Evolutionary conservation across 116 monocot species (phyloP), one percentile per base, ranked within the genome.

Genomic region (Cymodocea nodosa): DNA sequence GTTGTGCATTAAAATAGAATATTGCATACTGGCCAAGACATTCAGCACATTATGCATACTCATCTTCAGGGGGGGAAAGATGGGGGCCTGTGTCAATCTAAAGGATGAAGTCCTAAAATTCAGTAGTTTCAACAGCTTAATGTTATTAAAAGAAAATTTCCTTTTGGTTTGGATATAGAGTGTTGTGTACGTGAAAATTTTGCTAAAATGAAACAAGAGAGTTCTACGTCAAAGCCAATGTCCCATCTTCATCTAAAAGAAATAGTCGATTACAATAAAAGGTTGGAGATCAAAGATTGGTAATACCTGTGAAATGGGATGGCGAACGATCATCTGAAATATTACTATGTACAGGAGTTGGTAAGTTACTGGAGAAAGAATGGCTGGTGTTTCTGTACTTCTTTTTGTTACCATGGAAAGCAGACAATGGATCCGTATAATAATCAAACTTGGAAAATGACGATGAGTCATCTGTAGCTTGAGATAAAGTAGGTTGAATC

Each of bases 391-490:
- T 35, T 15, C 16, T 35, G 5, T 34, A 10, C 15, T 62, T 59
- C 44, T 57, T 65, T 51, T 62, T 69, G 70, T 35, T 52, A 16
- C 74, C 70, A 35, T 71, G 71, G 71, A 71, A 80, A n/a, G 80
- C 74, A 3, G 79, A 19, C 67, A 75, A 51, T 56, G 79, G 79
- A 35, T 79, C 74, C 7, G 79, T 79, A 49, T 79, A 79, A 63
- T 60, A 79, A 60, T 79, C 74, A 52, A 79, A 79, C 20, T 74
- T 74, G 9, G 50, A 57, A 62, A 6, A 14, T 20, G 71, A 52
- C 30, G 60, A 19, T 12, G 64, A 49, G 14, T 59, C 37, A 16
- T 44, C 18, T 23, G 65, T 15, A 11, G 19, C 62, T 14, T 49
- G 51, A 34, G 56, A 15, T 4, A 51, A 64, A 77, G 30, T 35